These are phyloP conservation scores for Pseudogymnoascus sp. DNA, from an alignment of 2,329 filamentous ascomycete genomes.

Conservation along the genomic window DNA sequence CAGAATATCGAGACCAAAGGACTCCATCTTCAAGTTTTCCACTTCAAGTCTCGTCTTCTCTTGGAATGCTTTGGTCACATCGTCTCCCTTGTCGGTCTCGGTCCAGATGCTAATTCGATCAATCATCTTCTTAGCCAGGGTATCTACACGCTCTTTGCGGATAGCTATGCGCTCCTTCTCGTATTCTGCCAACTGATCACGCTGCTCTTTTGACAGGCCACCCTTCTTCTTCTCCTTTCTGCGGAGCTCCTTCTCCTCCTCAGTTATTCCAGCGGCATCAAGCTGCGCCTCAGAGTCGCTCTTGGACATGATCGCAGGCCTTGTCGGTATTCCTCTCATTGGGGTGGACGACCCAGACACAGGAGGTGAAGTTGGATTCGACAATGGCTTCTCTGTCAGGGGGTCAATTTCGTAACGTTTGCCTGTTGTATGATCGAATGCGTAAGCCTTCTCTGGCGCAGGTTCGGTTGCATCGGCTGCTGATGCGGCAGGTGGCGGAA, in stretches of 20 bases:
- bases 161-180: slow-evolving; percentile 77
- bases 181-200: slow-evolving; percentile 80
- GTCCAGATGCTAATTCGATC: slow-evolving; percentile 93
- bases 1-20: slow-evolving; percentile 90
- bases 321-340: slow-evolving; percentile 55
- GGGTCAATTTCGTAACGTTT: slow-evolving; percentile 9
- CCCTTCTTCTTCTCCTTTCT: slow-evolving; percentile 87
- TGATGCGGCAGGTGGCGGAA: slow-evolving; percentile 28
- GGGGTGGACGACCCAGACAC: slow-evolving; percentile 37
- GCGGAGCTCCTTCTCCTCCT: slow-evolving; percentile 66
- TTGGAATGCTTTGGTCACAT: slow-evolving; percentile 83
- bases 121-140: slow-evolving; percentile 72
- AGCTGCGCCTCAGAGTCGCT: slow-evolving; percentile 68
- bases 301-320: slow-evolving; percentile 80
- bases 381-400: slow-evolving; percentile 20
- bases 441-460: slow-evolving; percentile 8
- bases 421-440: background rate
- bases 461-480: slow-evolving; percentile 11
- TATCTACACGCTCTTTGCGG: slow-evolving; percentile 83
- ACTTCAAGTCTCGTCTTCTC: slow-evolving; percentile 92
- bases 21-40: slow-evolving; percentile 99
- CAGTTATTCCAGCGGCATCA: slow-evolving; percentile 54
- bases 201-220: slow-evolving; percentile 80
- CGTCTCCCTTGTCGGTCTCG: slow-evolving; percentile 81
- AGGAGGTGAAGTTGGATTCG: slow-evolving; percentile 19